Base-by-base conservation (phyloP, 73 alveolate species). In the Symbiodinium natans region DNA sequence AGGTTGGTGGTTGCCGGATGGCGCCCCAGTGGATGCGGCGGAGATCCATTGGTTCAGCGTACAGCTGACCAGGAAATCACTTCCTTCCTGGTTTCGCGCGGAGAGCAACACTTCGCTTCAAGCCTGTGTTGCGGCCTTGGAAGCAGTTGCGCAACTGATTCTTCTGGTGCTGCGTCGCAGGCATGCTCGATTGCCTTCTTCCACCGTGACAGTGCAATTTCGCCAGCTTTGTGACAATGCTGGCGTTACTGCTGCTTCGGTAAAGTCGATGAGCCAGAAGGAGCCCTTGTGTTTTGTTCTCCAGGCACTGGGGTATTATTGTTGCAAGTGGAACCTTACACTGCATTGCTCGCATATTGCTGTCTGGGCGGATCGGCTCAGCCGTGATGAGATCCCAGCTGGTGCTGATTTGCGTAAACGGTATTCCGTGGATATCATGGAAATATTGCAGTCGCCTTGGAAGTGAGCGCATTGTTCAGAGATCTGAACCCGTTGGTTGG, bases 81-180 rank as follows among this genome's bases (percentile, higher is more conserved):
- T 83, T 38, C 92, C 92, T 7, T 40, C 92, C 52, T 83, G 92
- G 92, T 41, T 83, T 83, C 74, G 92, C 43, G 46, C 84, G 29
- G 31, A 83, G 27, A 41, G 52, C 74, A 40, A 33, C 0, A 19
- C 41, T 34, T 33, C 43, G 41, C 73, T 83, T 54, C 92, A 83
- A 43, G 52, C 34, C 0, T 40, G 71, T 31, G 36, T 83, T 83
- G 92, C 92, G 75, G 71, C 92, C 23, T 41, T 83, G 33, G 75
- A 83, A 83, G 73, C 46, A 29, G 19, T 83, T 27, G 92, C 92
- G 43, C 92, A 83, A 59, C 19, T 83, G 75, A 59, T 83, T 31
- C 92, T 42, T 21, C 75, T 83, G 4, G 92, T 29, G 41, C 41
- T 83, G 75, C 71, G 75, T 34, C 74, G 74, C 11, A 31, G 33